These are phyloP conservation scores for Euphrasia confusa DNA, from an alignment of 257 asterid species.

Conservation along the genomic window DNA sequence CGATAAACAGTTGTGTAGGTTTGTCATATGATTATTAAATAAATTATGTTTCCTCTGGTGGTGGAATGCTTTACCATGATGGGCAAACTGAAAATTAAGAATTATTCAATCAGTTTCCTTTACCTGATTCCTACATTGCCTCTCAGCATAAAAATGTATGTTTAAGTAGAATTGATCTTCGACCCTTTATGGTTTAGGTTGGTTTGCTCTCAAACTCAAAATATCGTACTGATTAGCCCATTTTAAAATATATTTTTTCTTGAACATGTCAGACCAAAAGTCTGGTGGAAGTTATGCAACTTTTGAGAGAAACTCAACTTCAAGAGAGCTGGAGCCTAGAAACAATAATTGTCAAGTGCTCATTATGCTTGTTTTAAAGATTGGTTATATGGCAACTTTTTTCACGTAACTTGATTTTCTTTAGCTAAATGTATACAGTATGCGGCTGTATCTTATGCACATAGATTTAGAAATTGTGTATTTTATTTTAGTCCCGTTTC, in stretches of 20 bases:
- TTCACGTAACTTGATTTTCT: background rate
- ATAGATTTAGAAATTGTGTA: background rate
- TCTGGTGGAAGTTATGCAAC: constrained; percentile 66
- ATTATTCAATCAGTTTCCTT: no score
- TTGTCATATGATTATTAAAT: no score
- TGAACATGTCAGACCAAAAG: constrained; percentile 50
- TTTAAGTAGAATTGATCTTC: no score
- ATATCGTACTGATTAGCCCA: no score
- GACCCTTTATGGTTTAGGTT: no score
- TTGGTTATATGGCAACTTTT: constrained; percentile 81
- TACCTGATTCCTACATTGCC: no score
- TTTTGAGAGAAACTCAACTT: constrained; percentile 72
- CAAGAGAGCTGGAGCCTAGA: constrained; percentile 86
- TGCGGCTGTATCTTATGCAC: background rate
- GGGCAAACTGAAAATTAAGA: no score
- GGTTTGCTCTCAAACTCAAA: no score
- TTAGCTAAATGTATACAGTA: background rate
- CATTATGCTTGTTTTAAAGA: constrained; percentile 84
- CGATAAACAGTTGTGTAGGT: no score
- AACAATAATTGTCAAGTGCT: constrained; percentile 69
- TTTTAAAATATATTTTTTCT: background rate
- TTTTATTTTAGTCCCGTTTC: background rate
- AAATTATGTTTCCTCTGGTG: no score
- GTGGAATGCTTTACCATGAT: no score
- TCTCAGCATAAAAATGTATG: no score